Percentiles rank a stretch among this genome's conserved stretches.
phyloP scores from a whole-genome alignment of 2,329 filamentous ascomycete genomes.

The Hypoxylon sp. region DNA sequence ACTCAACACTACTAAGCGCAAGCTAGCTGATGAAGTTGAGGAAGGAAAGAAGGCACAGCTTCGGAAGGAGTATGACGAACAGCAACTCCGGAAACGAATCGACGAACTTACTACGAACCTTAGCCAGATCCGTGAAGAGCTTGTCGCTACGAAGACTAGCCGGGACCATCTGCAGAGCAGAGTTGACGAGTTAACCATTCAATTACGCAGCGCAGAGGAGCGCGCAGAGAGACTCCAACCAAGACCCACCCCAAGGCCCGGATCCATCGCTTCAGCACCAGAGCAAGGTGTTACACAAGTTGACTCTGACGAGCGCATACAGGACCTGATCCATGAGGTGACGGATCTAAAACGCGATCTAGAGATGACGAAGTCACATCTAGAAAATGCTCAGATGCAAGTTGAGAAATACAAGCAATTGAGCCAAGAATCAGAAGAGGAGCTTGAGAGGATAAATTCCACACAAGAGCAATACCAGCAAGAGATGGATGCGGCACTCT shows the following conservation, averaged over 20 bases:
- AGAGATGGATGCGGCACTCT: slow-evolving; percentile 82
- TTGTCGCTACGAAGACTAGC: slow-evolving; percentile 87
- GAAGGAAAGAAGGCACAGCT: slow-evolving; percentile 86
- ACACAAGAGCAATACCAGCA: slow-evolving; percentile 90
- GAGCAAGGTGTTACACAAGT: slow-evolving; percentile 60
- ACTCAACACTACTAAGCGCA: slow-evolving; percentile 82
- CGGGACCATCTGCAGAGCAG: slow-evolving; percentile 90
- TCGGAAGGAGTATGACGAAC: slow-evolving; percentile 90
- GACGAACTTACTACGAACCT: slow-evolving; percentile 89
- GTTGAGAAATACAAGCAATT: slow-evolving; percentile 91
- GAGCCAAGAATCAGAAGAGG: slow-evolving; percentile 88
- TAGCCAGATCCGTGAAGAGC: slow-evolving; percentile 85
- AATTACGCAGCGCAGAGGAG: slow-evolving; percentile 91
- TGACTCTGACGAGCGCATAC: slow-evolving; percentile 73
- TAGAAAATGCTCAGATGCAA: slow-evolving; percentile 85
- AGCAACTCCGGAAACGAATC: slow-evolving; percentile 90
- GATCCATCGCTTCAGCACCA: slow-evolving; percentile 59
- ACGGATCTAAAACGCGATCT: slow-evolving; percentile 90
- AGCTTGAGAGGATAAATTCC: slow-evolving; percentile 82
- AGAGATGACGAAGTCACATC: slow-evolving; percentile 82
- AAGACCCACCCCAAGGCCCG: slow-evolving; percentile 76
- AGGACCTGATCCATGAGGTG: slow-evolving; percentile 87
- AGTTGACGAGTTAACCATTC: slow-evolving; percentile 89
- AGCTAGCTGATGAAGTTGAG: slow-evolving; percentile 85
- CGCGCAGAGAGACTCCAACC: slow-evolving; percentile 85